These are phyloP conservation scores for Epichloe coenophiala DNA, from an alignment of 2,329 filamentous ascomycete genomes.

Conservation along the genomic window DNA sequence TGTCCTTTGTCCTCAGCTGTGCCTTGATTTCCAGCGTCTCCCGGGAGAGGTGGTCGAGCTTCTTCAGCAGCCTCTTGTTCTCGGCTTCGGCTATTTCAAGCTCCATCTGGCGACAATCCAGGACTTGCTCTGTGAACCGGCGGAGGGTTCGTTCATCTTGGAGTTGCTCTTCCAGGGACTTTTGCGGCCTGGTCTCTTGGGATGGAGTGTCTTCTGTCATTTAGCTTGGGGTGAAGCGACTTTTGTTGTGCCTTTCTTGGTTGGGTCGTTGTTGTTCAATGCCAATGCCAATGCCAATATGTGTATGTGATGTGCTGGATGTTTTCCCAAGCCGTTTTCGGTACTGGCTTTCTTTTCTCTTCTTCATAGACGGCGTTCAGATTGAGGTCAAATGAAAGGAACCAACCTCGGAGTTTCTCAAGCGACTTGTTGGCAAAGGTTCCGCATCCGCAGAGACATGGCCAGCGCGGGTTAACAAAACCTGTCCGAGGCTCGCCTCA, in stretches of 20 bases:
- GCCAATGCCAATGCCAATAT: no score
- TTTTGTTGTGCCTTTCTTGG: no score
- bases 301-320: no score
- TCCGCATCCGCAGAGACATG: background rate
- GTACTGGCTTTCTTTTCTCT: no score
- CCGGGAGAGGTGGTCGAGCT: slow-evolving; percentile 17
- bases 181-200: background rate
- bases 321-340: no score
- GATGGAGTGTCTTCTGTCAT: background rate
- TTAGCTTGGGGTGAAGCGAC: background rate
- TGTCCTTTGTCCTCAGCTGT: slow-evolving; percentile 16
- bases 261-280: no score
- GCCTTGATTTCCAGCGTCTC: slow-evolving; percentile 17
- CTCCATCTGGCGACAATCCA: slow-evolving; percentile 23
- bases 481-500: background rate
- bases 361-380: no score
- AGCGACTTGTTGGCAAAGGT: no score
- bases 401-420: no score
- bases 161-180: slow-evolving; percentile 14
- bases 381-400: no score
- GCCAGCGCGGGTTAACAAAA: background rate
- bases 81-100: slow-evolving; percentile 18
- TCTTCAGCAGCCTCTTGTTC: slow-evolving; percentile 14
- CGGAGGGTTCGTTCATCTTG: slow-evolving; percentile 20
- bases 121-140: slow-evolving; percentile 22